A percentile compares a stretch with the other conserved stretches of the same genome.
These are phyloP conservation scores for Nymphaea thermarum DNA, from an alignment of 164 flowering plant genomes.

Conservation along the genomic window DNA sequence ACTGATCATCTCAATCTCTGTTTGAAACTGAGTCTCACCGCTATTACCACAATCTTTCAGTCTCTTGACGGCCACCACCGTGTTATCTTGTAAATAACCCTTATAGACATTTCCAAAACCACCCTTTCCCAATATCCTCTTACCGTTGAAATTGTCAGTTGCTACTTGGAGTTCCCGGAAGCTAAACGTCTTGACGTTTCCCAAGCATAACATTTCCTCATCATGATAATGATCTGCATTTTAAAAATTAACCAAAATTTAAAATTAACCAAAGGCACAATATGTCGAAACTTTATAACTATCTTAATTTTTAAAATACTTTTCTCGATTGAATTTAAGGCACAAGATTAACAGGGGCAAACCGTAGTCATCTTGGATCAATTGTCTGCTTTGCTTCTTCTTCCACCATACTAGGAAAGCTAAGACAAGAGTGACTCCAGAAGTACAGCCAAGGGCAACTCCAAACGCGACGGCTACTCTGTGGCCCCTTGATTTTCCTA, in stretches of 20 bases:
- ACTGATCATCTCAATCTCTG: constrained; percentile 87
- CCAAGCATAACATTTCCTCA: constrained; percentile 48
- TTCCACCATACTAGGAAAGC: constrained; percentile 38
- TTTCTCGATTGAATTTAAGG: not conserved
- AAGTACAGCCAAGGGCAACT: constrained; percentile 31
- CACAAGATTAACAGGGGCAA: constrained; percentile 4
- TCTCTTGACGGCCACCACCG: constrained; percentile 74
- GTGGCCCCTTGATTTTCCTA: constrained; percentile 36
- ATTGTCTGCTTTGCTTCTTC: constrained; percentile 22
- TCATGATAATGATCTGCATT: constrained; percentile 19
- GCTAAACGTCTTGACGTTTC: constrained; percentile 58
- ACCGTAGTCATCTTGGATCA: constrained; percentile 49
- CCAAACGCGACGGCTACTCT: constrained; percentile 68
- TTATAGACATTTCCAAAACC: constrained; percentile 90
- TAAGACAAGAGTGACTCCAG: constrained; percentile 21
- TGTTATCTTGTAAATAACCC: constrained; percentile 63
- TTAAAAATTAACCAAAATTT: not conserved
- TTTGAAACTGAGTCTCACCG: constrained; percentile 73
- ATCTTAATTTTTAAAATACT: not conserved
- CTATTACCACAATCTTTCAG: constrained; percentile 48
- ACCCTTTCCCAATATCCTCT: constrained; percentile 78
- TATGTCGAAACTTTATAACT: not conserved
- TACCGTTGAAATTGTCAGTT: constrained; percentile 63
- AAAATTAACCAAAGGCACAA: not conserved
- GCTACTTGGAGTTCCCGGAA: constrained; percentile 76